Evolutionary conservation across 495 filamentous ascomycete species (phyloP).

Genomic region (Penicillium longicatenatum): DNA sequence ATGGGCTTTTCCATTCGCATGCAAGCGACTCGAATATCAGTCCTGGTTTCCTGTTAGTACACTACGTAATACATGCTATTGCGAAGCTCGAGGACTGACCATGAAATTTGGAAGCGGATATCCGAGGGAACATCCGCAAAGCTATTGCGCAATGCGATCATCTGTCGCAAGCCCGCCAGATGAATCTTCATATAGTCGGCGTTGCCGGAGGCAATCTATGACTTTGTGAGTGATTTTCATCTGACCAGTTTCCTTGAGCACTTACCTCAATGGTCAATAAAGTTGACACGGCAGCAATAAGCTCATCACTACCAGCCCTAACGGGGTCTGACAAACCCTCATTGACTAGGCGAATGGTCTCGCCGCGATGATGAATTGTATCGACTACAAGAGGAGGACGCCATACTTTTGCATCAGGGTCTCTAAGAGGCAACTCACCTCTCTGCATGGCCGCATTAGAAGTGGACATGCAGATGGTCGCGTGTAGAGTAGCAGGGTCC

Average conservation of each 20-base stretch:
- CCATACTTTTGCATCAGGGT: constrained; percentile 38
- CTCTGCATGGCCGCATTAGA: constrained; percentile 42
- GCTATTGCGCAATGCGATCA: constrained; percentile 46
- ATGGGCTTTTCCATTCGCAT: constrained; percentile 49
- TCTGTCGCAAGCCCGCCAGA: constrained; percentile 48
- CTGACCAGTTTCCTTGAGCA: neutral
- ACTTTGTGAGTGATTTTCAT: constrained; percentile 15
- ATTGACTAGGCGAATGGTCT: constrained; percentile 50
- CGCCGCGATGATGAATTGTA: constrained; percentile 47
- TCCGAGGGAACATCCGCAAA: constrained; percentile 45
- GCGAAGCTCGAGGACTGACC: constrained; percentile 26
- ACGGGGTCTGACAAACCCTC: constrained; percentile 45
- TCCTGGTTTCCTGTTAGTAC: constrained; percentile 32
- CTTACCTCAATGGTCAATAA: constrained; percentile 50
- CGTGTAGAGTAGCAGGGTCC: constrained; percentile 46
- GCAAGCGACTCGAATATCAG: constrained; percentile 50
- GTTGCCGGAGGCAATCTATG: constrained; percentile 47
- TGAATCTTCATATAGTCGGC: constrained; percentile 51
- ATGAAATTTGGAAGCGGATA: constrained; percentile 50
- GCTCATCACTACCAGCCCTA: constrained; percentile 47
- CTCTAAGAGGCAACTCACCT: constrained; percentile 41
- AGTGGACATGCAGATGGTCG: constrained; percentile 45
- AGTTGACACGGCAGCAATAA: constrained; percentile 49
- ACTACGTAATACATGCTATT: neutral
- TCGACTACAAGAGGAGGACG: constrained; percentile 38